Percentiles rank a stretch among this genome's conserved stretches.
Evolutionary conservation across 2,329 filamentous ascomycete genomes (phyloP).

Genomic region (Cladophialophora carrionii): DNA sequence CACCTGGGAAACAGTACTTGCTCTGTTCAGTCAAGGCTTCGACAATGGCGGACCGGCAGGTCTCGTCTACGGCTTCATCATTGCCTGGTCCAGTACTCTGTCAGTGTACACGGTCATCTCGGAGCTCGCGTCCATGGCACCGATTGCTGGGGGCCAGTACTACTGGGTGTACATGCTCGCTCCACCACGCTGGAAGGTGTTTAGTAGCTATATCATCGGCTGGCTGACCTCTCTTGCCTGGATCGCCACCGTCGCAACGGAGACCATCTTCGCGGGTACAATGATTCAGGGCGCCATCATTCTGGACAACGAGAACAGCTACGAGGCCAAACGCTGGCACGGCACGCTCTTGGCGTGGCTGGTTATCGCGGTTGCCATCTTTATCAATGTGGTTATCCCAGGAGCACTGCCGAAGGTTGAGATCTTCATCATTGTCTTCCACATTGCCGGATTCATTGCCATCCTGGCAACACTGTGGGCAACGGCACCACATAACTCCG

Average conservation of each 20-base stretch:
- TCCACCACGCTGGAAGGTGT: conserved; percentile 46
- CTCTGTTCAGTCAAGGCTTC: conserved; percentile 49
- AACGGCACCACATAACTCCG: conserved; percentile 40
- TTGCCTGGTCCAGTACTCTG: conserved; percentile 56
- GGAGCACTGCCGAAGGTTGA: conserved; percentile 49
- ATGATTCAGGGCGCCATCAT: conserved; percentile 49
- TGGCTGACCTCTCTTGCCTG: conserved; percentile 52
- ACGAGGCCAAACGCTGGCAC: conserved; percentile 45
- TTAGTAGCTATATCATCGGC: conserved; percentile 51
- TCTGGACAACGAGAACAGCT: conserved; percentile 44
- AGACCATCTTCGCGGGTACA: conserved; percentile 48
- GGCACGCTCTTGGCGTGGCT: conserved; percentile 49
- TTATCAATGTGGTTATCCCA: conserved; percentile 51
- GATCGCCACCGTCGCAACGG: conserved; percentile 50
- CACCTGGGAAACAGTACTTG: conserved; percentile 53
- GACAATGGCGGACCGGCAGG: conserved; percentile 55
- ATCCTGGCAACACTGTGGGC: conserved; percentile 46
- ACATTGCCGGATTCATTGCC: conserved; percentile 54
- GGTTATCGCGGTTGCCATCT: conserved; percentile 45
- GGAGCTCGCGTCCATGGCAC: conserved; percentile 54
- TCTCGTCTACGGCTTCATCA: conserved; percentile 57
- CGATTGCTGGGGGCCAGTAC: conserved; percentile 53
- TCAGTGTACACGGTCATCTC: conserved; percentile 53
- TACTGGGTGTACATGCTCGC: conserved; percentile 55
- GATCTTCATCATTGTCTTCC: conserved; percentile 48